Conservation (phyloP, 176 grass and related monocot species). For the Avena sativa region DNA sequence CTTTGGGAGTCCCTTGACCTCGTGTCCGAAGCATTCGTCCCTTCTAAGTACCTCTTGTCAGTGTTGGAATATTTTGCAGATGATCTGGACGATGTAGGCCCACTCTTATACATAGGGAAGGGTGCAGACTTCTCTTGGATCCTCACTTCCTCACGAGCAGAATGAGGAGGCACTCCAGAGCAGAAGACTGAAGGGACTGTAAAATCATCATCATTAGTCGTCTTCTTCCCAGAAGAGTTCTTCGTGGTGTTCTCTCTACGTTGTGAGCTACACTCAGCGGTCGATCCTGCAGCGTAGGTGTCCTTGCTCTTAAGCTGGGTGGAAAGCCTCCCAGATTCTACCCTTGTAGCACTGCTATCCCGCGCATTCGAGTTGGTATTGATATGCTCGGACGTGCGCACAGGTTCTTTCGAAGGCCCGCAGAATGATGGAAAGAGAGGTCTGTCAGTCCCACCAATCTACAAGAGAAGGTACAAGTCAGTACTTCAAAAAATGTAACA, state of each 20-base stretch:
- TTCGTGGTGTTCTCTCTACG: slow-evolving; percentile 32
- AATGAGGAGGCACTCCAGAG: slow-evolving; percentile 41
- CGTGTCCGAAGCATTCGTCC: slow-evolving; percentile 29
- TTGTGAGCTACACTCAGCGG: slow-evolving; percentile 34
- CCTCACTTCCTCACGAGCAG: slow-evolving; percentile 34
- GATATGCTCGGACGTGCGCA: slow-evolving; percentile 46
- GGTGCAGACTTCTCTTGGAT: slow-evolving; percentile 33
- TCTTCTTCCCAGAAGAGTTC: slow-evolving; percentile 44
- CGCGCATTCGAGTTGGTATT: slow-evolving; percentile 42
- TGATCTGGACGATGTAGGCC: slow-evolving; percentile 26
- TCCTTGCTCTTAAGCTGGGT: slow-evolving; percentile 47
- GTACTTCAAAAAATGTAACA: neutral
- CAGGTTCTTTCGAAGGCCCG: slow-evolving; percentile 51
- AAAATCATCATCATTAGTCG: slow-evolving; percentile 71
- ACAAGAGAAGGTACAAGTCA: slow-evolving; percentile 35
- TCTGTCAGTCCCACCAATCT: slow-evolving; percentile 59
- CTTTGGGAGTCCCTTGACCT: slow-evolving; percentile 38
- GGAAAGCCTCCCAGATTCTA: slow-evolving; percentile 50
- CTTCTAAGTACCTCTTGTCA: slow-evolving; percentile 40
- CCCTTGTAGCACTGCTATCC: slow-evolving; percentile 22
- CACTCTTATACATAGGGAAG: slow-evolving; percentile 35
- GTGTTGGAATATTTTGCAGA: slow-evolving; percentile 31
- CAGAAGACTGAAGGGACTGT: slow-evolving; percentile 59
- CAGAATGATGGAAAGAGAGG: slow-evolving; percentile 62
- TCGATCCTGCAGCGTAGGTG: slow-evolving; percentile 21